A percentile compares a stretch with the other conserved stretches of the same genome.
Evolutionary conservation across 1,284 basidiomycete genomes (phyloP).

Genomic region (Inonotus obliquus): DNA sequence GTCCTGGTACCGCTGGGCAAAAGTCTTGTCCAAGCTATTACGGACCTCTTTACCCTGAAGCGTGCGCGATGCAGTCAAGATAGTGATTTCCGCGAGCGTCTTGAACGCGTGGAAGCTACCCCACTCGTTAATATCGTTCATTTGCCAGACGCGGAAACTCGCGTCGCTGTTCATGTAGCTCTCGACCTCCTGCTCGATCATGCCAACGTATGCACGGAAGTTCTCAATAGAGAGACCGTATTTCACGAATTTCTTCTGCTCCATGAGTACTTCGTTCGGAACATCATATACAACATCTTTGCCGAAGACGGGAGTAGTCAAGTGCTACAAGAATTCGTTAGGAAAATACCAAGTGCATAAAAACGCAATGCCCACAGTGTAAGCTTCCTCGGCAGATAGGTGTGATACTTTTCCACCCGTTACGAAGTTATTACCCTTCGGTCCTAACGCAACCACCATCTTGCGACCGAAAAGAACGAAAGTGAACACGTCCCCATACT

Average conservation of each 20-base stretch:
- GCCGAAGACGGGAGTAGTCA: slow-evolving; percentile 92
- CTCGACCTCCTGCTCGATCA: slow-evolving; percentile 85
- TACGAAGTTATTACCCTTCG: slow-evolving; percentile 92
- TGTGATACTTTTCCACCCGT: slow-evolving; percentile 91
- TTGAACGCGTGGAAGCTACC: slow-evolving; percentile 71
- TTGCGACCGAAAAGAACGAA: slow-evolving; percentile 87
- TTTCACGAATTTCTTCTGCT: slow-evolving; percentile 98
- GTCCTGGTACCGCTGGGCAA: slow-evolving; percentile 85
- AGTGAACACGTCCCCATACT: slow-evolving; percentile 84
- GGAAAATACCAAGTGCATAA: not conserved
- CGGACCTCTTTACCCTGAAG: slow-evolving; percentile 93
- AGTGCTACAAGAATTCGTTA: slow-evolving; percentile 45
- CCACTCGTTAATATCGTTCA: slow-evolving; percentile 64
- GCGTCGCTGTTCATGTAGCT: slow-evolving; percentile 63
- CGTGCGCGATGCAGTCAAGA: slow-evolving; percentile 90
- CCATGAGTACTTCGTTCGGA: slow-evolving; percentile 97
- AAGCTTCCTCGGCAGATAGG: slow-evolving; percentile 95
- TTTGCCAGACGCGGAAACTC: slow-evolving; percentile 57
- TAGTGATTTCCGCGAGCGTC: slow-evolving; percentile 88
- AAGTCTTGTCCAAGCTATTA: slow-evolving; percentile 72
- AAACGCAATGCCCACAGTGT: slow-evolving; percentile 57
- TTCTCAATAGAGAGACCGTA: slow-evolving; percentile 92
- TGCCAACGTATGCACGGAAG: slow-evolving; percentile 84
- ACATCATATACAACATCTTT: slow-evolving; percentile 98
- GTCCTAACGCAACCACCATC: slow-evolving; percentile 88